Base-by-base conservation (phyloP, 208 protist species). In the Leishmania braziliensis region DNA sequence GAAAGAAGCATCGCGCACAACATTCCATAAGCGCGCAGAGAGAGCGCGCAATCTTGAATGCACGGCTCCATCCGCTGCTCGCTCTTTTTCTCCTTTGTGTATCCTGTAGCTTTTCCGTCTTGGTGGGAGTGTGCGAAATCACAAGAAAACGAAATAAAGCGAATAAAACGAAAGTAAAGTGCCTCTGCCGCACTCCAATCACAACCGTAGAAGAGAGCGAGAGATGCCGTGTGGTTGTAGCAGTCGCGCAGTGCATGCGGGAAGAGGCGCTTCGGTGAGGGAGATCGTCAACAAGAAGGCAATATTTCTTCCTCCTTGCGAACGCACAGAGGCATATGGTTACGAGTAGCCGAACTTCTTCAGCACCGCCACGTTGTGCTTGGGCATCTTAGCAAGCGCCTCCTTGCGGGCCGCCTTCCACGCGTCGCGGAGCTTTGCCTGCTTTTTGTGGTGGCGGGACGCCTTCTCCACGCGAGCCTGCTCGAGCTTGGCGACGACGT, bases 331-430 rank as follows among this genome's bases (percentile, higher is more conserved):
- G 8, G 10, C n/a, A 50, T 26, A 46, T 20, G 18, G 76, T 93
- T 92, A 96, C 80, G 95, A 91, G 86, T 91, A 93, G 78, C 95
- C 95, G 79, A 95, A 98, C 90, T 98, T 98, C 88, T 95, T 95
- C 81, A 96, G 90, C 72, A 96, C 88, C 83, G 85, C 92, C 54
- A 96, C 91, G 88, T 96, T 95, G 77, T 95, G 88, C 88, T 93
- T 92, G 60, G 89, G 87, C 89, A 96, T 96, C 91, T 96, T 95
- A 23, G 73, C 72, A 29, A 96, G 81, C n/a, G 93, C 93, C 58
- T 68, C 89, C 86, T 94, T 93, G 84, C 91, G 93, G 51, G 90
- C 92, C 20, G 75, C 54, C 80, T 89, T 91, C 91, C 92, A 95
- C 29, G 91, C 91, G 54, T 86, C 79, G 84, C 90, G 89, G 23